These are phyloP conservation scores for Fusarium pseudograminearum DNA, from an alignment of 2,329 filamentous ascomycete species.

Conservation along the genomic window DNA sequence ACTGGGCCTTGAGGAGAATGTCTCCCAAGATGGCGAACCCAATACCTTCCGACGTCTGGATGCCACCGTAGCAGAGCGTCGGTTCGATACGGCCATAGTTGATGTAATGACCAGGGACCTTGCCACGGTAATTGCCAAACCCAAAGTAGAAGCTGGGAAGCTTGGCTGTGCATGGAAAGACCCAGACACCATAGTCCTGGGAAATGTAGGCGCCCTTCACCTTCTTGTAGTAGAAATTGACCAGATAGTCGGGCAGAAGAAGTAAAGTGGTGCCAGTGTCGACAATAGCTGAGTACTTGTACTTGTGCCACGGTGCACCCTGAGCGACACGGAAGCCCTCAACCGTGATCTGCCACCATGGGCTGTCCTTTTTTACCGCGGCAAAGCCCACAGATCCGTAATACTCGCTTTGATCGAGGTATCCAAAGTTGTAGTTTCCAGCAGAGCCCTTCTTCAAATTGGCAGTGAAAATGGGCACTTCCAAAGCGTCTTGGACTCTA, in stretches of 20 bases:
- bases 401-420: conserved; percentile 68
- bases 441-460: conserved; percentile 50
- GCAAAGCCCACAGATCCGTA: conserved; percentile 68
- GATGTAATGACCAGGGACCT: conserved; percentile 54
- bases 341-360: conserved; percentile 73
- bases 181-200: conserved; percentile 63
- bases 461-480: conserved; percentile 54
- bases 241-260: conserved; percentile 65
- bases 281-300: conserved; percentile 67
- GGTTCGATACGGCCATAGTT: conserved; percentile 51
- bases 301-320: conserved; percentile 23
- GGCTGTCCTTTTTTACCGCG: conserved; percentile 62
- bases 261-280: conserved; percentile 79
- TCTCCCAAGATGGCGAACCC: conserved; percentile 57
- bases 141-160: conserved; percentile 60
- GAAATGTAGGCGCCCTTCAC: conserved; percentile 64
- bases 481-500: conserved; percentile 50
- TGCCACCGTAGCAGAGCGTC: conserved; percentile 53
- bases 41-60: conserved; percentile 54
- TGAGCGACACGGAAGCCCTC: conserved; percentile 66
- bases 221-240: conserved; percentile 69
- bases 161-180: conserved; percentile 66
- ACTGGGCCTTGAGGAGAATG: conserved; percentile 59
- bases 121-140: conserved; percentile 52
- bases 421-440: conserved; percentile 58